These are phyloP conservation scores for Hypoxylon sp. DNA, from an alignment of 2,329 filamentous ascomycete species.

Conservation along the genomic window DNA sequence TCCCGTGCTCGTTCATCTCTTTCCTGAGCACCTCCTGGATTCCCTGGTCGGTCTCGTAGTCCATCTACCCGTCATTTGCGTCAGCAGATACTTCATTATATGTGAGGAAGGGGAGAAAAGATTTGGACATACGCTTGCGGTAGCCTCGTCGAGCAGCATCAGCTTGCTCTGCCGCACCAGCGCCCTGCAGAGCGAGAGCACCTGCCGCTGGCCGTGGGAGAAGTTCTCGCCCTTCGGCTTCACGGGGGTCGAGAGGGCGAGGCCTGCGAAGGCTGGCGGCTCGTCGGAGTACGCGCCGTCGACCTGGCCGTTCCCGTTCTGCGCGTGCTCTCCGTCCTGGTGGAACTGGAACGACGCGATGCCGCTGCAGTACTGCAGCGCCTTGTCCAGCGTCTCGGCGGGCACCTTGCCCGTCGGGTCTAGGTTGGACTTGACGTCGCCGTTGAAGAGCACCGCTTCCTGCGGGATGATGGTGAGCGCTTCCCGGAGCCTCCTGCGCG, in stretches of 20 bases:
- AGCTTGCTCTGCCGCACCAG: constrained; percentile 63
- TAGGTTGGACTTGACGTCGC: constrained; percentile 62
- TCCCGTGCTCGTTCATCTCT: constrained; percentile 55
- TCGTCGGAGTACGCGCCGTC: constrained; percentile 27
- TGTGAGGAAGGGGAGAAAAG: background rate
- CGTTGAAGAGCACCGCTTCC: constrained; percentile 65
- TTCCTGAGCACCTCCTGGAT: constrained; percentile 62
- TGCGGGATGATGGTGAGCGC: constrained; percentile 66
- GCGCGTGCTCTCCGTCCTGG: constrained; percentile 25
- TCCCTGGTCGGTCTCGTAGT: constrained; percentile 63
- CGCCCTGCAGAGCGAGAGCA: constrained; percentile 64
- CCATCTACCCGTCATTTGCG: constrained; percentile 50
- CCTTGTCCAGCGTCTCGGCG: constrained; percentile 62
- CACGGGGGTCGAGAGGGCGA: constrained; percentile 56
- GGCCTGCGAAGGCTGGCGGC: constrained; percentile 40
- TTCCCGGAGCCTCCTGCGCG: constrained; percentile 59
- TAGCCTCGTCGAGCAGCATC: constrained; percentile 66
- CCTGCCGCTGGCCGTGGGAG: constrained; percentile 65
- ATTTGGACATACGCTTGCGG: constrained; percentile 53
- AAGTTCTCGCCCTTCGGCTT: constrained; percentile 63
- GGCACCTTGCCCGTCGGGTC: constrained; percentile 68
- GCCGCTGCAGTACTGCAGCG: constrained; percentile 68
- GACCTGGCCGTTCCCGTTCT: constrained; percentile 36
- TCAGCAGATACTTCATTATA: background rate
- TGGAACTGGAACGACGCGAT: constrained; percentile 55